Evolutionary conservation across 805 yeast species (phyloP), one percentile per base, ranked within the genome.

Genomic region (Metschnikowia colocasiae): DNA sequence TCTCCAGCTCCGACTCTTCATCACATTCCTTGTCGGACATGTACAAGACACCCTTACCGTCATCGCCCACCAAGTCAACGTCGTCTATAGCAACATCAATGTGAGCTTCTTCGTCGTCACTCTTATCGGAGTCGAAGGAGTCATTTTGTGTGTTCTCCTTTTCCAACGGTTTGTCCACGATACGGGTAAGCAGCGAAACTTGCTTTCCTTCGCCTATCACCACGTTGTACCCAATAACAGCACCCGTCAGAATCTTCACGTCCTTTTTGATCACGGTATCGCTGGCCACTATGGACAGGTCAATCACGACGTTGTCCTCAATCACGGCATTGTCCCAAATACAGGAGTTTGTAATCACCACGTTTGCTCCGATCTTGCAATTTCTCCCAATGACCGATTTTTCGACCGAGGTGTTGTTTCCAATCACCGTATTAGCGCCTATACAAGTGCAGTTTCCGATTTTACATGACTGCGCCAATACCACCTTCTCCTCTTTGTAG

Each of bases 391-490:
- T 81, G 3, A 87, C 86, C 20, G 95, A 82, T 45, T 82, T 80
- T 47, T 75, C 74, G 33, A 94, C 75, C 4, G 59, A 53, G 0
- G 96, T 71, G 15, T 84, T 82, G 54, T 85, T 90, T 35, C 96
- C 96, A 56, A 94, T 83, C 34, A 70, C 72, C 0, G 96, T 76
- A 43, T 80, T 76, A 1, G 84, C 71, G 3, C 98, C 99, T 53
- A 94, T 85, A 3, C 89, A 87, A 1, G 95, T 87, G 54, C 87
- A 76, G 46, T 83, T 79, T 16, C 86, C 87, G 50, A 94, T 81
- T 54, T 81, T 81, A 69, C 97, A 90, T n/a, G 94, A 84, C 61
- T 92, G 97, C 0, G 97, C 96, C 54, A 92, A 74, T 7, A 89
- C 82, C n/a, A 92, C 92, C 55, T 83, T 85, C 32, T 81, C 79